Conservation (phyloP, 208 protist genomes). For the Crithidia brevicula region DNA sequence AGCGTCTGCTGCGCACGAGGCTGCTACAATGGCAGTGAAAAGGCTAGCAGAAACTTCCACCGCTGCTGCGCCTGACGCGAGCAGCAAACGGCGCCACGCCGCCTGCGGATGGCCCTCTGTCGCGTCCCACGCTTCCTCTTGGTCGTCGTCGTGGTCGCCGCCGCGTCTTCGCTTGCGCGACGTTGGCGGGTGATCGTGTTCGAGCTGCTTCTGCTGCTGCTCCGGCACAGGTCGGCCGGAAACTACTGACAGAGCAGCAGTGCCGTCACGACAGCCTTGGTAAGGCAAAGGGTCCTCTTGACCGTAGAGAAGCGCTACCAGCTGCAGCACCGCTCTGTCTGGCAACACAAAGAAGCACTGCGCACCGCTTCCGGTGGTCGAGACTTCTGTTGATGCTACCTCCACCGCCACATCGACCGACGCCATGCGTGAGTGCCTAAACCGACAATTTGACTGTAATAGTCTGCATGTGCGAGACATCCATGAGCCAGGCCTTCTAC, state of each 20-base stretch:
- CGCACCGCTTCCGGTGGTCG: not conserved
- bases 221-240: too few species aligned
- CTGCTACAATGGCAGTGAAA: not conserved
- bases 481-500: conserved; percentile 8
- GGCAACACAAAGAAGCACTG: conserved; percentile 26
- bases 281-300: not conserved
- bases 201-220: too few species aligned
- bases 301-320: conserved; percentile 1
- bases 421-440: too few species aligned
- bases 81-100: conserved; percentile 29
- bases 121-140: conserved; percentile 1
- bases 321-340: conserved; percentile 14
- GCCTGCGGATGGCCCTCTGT: conserved; percentile 29
- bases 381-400: not conserved
- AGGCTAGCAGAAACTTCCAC: conserved; percentile 20
- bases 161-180: conserved; percentile 21
- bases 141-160: not conserved
- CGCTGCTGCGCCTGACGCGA: conserved; percentile 14
- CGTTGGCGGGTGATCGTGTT: not conserved
- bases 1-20: not conserved
- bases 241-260: too few species aligned
- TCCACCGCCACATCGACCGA: too few species aligned
- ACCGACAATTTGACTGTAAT: too few species aligned
- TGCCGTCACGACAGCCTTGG: too few species aligned
- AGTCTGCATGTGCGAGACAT: conserved; percentile 18